Evolutionary conservation across 176 grass and related monocot genomes (phyloP).

Genomic region (Chrysopogon serrulatus): DNA sequence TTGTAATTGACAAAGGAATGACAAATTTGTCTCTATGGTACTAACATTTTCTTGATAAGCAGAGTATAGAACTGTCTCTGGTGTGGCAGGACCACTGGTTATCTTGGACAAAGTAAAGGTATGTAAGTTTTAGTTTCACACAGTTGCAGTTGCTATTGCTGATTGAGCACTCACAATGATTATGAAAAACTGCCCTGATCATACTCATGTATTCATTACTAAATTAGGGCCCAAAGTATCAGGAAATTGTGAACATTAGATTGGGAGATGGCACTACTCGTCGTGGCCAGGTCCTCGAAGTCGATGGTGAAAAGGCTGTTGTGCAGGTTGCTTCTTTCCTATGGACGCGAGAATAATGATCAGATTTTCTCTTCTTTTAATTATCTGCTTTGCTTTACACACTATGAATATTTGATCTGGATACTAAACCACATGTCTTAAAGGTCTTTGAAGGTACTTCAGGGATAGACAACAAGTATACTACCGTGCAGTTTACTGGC

Average conservation of each 20-base stretch:
- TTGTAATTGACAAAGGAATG: neutral
- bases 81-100: slow-evolving; percentile 93
- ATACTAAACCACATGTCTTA: slow-evolving; percentile 4
- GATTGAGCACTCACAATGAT: neutral
- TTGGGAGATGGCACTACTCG: slow-evolving; percentile 93
- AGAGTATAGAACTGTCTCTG: slow-evolving; percentile 99
- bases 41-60: neutral
- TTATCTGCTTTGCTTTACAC: too few relatives aligned
- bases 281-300: slow-evolving; percentile 98
- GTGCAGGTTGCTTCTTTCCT: slow-evolving; percentile 71
- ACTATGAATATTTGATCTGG: neutral
- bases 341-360: neutral
- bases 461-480: slow-evolving; percentile 94
- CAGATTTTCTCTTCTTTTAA: neutral
- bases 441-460: slow-evolving; percentile 99
- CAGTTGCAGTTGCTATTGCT: neutral
- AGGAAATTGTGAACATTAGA: slow-evolving; percentile 98
- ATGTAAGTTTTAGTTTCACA: neutral
- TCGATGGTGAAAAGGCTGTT: slow-evolving; percentile 98
- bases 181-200: neutral
- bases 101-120: slow-evolving; percentile 99
- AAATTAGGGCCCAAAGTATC: slow-evolving; percentile 86
- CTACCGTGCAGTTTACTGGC: slow-evolving; percentile 89
- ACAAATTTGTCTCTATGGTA: neutral
- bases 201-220: neutral